Conservation (phyloP, 345 rosid genomes). For the Rhizophora mangle region DNA sequence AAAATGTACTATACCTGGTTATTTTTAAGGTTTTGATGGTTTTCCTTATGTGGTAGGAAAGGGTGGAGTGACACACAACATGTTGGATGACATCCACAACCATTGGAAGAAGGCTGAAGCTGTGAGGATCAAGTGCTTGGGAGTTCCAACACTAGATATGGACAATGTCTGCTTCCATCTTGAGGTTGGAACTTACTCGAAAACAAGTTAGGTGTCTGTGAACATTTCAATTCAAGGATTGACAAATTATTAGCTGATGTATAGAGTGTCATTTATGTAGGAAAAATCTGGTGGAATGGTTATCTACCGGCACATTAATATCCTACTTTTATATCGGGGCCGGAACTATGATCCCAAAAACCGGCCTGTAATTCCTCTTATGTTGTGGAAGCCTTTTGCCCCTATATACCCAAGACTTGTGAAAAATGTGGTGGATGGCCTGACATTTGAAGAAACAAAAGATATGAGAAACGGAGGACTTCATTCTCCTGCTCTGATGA, state of each 20-base stretch:
- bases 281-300: conserved; percentile 83
- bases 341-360: conserved; percentile 67
- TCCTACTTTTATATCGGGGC: conserved; percentile 71
- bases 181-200: conserved; percentile 44
- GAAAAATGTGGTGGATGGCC: conserved; percentile 66
- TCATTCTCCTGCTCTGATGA: conserved; percentile 51
- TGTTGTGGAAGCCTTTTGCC: conserved; percentile 91
- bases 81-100: conserved; percentile 86
- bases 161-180: conserved; percentile 82
- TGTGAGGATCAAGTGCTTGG: conserved; percentile 87
- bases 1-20: too few species aligned
- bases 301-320: conserved; percentile 55
- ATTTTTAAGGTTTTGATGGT: too few species aligned
- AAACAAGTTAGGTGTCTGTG: not conserved
- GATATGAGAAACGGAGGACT: conserved; percentile 74
- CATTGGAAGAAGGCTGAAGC: conserved; percentile 94
- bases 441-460: conserved; percentile 81
- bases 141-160: conserved; percentile 92
- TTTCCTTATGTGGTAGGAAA: conserved; percentile 40
- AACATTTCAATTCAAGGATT: not conserved
- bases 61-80: conserved; percentile 88
- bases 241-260: conserved; percentile 26
- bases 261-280: conserved; percentile 38
- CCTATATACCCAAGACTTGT: conserved; percentile 84
- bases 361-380: conserved; percentile 65